Evolutionary conservation across 768 basidiomycete species (phyloP).

Genomic region (Botryobasidium botryosum): DNA sequence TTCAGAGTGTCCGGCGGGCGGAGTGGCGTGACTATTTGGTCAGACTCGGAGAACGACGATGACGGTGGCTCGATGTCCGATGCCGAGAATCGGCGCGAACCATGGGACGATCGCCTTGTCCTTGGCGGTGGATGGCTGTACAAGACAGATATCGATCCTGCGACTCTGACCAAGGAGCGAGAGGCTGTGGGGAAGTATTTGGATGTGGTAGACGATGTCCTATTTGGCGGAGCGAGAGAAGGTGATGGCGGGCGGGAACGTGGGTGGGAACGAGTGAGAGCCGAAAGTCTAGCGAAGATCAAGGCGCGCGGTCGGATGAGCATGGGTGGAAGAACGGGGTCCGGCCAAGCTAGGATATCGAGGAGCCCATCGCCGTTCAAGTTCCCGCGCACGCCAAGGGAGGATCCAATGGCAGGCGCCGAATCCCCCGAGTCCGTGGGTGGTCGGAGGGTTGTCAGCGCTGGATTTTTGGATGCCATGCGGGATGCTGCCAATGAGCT

Average conservation of each 20-base stretch:
- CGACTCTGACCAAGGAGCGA: slow-evolving; percentile 39
- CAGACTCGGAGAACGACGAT: slow-evolving; percentile 41
- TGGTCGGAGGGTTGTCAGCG: slow-evolving; percentile 37
- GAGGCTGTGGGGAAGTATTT: slow-evolving; percentile 42
- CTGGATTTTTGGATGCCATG: slow-evolving; percentile 40
- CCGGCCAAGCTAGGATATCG: no score
- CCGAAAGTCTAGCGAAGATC: background rate
- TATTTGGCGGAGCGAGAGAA: slow-evolving; percentile 43
- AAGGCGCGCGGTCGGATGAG: no score
- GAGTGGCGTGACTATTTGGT: no score
- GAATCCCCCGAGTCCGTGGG: no score
- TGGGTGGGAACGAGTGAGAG: slow-evolving; percentile 11
- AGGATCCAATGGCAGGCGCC: no score
- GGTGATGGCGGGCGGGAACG: slow-evolving; percentile 23
- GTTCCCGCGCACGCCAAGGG: no score
- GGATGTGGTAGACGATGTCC: slow-evolving; percentile 60
- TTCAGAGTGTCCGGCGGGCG: no score
- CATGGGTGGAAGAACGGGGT: no score
- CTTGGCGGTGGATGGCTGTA: slow-evolving; percentile 76
- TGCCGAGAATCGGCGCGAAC: slow-evolving; percentile 40
- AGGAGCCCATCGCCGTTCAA: no score
- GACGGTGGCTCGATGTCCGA: slow-evolving; percentile 31
- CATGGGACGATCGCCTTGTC: slow-evolving; percentile 69
- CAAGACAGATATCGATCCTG: slow-evolving; percentile 40
- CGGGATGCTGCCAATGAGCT: slow-evolving; percentile 28